Evolutionary conservation across 495 filamentous ascomycete species (phyloP), one percentile per base, ranked within the genome.

Genomic region (Astrocystis sublimbata): DNA sequence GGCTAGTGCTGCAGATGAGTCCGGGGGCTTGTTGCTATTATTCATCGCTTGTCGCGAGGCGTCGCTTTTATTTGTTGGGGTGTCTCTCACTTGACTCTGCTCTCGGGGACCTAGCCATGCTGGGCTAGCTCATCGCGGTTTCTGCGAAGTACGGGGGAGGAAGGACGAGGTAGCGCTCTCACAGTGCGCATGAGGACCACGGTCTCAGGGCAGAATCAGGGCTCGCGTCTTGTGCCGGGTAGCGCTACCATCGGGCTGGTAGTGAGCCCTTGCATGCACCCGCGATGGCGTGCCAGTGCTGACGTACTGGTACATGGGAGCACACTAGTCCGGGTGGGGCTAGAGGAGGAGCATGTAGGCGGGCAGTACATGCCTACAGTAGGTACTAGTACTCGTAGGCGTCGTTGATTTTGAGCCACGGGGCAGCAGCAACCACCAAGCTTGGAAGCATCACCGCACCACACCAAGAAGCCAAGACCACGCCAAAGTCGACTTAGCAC

Each of bases 41-140:
- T 57, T 57, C 42, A 58, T 58, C 41, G 56, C 56, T 58, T 35
- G 56, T 38, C 6, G 42, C 56, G 42, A 58, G 55, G 55, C 55
- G 30, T 47, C 23, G 55, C 23, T 26, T 58, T 30, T 58, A 58
- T 58, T 58, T 58, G 42, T 42, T 28, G 28, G 30, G 9, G 42
- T 13, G 55, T 46, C 26, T 58, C 42, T 49, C 30, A 28, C 41
- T 38, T 58, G 56, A 58, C 41, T 45, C 54, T 58, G 30, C 46
- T 49, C 26, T 49, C 41, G 21, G 5, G 17, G n/a, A 19, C 21
- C 56, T 58, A 58, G 12, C 56, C 19, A 0, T 13, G 28, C 33
- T 19, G 15, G 23, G 42, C 19, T 58, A 58, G 41, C 41, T 5
- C 35, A 12, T 8, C 17, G 1, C 23, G 4, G 17, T 24, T 26